These are phyloP conservation scores for Sphagnum contortum DNA, from an alignment of 225 moss, liverwort and hornwort species.

Conservation along the genomic window DNA sequence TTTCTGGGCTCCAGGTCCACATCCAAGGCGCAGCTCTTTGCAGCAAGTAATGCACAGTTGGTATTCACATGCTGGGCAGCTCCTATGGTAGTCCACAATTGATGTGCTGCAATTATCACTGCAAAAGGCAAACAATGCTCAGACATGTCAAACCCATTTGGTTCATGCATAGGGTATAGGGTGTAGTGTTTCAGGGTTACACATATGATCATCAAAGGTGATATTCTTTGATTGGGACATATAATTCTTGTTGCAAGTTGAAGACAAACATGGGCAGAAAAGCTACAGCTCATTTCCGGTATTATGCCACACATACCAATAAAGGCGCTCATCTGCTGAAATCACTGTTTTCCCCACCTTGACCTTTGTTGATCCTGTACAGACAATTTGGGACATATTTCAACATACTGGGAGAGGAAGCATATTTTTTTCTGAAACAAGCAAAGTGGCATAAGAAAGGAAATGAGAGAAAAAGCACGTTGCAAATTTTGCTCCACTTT, in stretches of 20 bases:
- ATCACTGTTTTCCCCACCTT: slow-evolving; percentile 34
- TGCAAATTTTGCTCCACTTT: slow-evolving; percentile 54
- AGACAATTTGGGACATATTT: neutral
- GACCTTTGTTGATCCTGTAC: slow-evolving; percentile 27
- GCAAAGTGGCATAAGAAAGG: too few relatives aligned
- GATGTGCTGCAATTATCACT: slow-evolving; percentile 88
- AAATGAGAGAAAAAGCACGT: slow-evolving; percentile 21
- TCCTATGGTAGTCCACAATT: slow-evolving; percentile 73
- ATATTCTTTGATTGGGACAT: too few relatives aligned
- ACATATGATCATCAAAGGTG: too few relatives aligned
- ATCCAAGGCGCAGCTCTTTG: slow-evolving; percentile 69
- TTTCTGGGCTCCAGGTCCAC: slow-evolving; percentile 32
- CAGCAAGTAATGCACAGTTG: slow-evolving; percentile 79
- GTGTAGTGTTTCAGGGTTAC: too few relatives aligned
- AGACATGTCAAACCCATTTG: too few relatives aligned
- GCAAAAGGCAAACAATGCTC: slow-evolving; percentile 3
- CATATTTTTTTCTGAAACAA: too few relatives aligned
- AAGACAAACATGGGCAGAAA: neutral
- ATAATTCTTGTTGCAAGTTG: neutral
- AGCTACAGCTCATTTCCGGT: too few relatives aligned
- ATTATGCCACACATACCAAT: slow-evolving; percentile 42
- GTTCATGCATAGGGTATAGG: too few relatives aligned
- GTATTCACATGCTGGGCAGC: slow-evolving; percentile 50
- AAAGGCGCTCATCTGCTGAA: slow-evolving; percentile 57
- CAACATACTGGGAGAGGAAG: too few relatives aligned